Percentiles rank a stretch among this genome's conserved stretches.
phyloP scores from a whole-genome alignment of 345 rosid genomes.

The Iberis pinnata region DNA sequence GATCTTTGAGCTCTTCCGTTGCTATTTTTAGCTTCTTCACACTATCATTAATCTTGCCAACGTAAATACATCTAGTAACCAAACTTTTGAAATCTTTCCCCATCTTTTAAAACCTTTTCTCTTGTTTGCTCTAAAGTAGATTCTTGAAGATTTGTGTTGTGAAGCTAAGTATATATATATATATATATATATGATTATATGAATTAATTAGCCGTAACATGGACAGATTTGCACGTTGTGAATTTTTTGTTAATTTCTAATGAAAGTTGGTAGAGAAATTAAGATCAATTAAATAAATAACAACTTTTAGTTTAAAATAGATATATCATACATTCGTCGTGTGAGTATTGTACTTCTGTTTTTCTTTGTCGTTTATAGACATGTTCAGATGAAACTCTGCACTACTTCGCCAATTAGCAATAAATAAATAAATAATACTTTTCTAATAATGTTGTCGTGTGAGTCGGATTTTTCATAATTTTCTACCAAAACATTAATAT shows the following conservation, averaged over 20 bases:
- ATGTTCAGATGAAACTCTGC: conserved; percentile 28
- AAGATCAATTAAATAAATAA: background rate
- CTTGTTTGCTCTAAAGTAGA: background rate
- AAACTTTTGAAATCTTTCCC: conserved; percentile 31
- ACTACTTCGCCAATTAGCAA: conserved; percentile 15
- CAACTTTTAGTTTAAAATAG: background rate
- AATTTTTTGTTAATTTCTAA: background rate
- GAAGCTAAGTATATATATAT: background rate
- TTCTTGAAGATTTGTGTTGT: conserved; percentile 12
- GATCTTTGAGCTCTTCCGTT: conserved; percentile 27
- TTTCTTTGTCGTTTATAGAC: conserved; percentile 8
- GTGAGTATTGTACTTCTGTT: background rate
- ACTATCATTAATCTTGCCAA: conserved; percentile 25
- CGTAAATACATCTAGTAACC: conserved; percentile 29
- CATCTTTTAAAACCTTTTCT: background rate
- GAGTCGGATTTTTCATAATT: too few species aligned
- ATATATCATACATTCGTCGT: background rate
- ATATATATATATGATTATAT: background rate
- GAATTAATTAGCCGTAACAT: background rate
- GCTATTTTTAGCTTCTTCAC: conserved; percentile 23
- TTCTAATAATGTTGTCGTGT: too few species aligned
- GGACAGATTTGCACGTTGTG: conserved; percentile 28
- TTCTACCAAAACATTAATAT: too few species aligned
- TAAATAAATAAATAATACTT: too few species aligned
- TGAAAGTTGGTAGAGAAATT: conserved; percentile 18